These are phyloP conservation scores for Hydrangea macrophylla DNA, from an alignment of 148 eudicot species.

Conservation along the genomic window DNA sequence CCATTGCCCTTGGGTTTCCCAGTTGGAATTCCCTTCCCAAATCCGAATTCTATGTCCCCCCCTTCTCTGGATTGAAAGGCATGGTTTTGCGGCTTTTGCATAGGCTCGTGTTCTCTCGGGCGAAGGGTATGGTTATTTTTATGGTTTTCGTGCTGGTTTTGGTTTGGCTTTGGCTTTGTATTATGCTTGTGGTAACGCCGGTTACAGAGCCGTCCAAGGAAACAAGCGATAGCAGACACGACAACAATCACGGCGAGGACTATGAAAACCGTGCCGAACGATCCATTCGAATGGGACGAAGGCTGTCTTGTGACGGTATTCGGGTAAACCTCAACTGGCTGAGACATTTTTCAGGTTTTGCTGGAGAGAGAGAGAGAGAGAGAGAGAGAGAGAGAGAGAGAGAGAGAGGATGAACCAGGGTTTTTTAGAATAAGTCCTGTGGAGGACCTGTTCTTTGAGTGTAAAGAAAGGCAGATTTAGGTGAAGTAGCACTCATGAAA, in stretches of 20 bases:
- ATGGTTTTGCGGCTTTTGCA: conserved; percentile 37
- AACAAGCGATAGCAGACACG: conserved; percentile 62
- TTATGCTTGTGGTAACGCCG: conserved; percentile 30
- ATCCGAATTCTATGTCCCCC: conserved; percentile 73
- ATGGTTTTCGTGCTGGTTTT: too few relatives aligned
- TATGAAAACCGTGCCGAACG: conserved; percentile 69
- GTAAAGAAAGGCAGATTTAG: conserved; percentile 8
- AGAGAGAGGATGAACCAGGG: neutral
- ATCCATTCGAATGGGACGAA: conserved; percentile 50
- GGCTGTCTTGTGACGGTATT: conserved; percentile 25
- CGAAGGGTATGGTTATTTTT: conserved; percentile 18
- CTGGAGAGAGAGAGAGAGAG: neutral
- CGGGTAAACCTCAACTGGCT: conserved; percentile 45
- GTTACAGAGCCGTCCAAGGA: conserved; percentile 63
- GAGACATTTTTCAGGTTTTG: conserved; percentile 39
- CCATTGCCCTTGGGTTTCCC: conserved; percentile 17
- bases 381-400: conserved; percentile 28
- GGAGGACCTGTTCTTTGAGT: conserved; percentile 27
- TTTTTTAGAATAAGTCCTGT: neutral
- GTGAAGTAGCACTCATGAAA: conserved; percentile 17
- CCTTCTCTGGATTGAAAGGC: conserved; percentile 27
- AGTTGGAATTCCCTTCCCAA: conserved; percentile 22
- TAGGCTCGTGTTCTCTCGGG: conserved; percentile 29
- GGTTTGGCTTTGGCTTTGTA: conserved; percentile 26
- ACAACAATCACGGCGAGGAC: conserved; percentile 68